Percentiles rank a stretch among this genome's conserved stretches.
These are phyloP conservation scores for Backusella tuberculispora DNA, from an alignment of 192 early-diverging fungal species.

Conservation along the genomic window DNA sequence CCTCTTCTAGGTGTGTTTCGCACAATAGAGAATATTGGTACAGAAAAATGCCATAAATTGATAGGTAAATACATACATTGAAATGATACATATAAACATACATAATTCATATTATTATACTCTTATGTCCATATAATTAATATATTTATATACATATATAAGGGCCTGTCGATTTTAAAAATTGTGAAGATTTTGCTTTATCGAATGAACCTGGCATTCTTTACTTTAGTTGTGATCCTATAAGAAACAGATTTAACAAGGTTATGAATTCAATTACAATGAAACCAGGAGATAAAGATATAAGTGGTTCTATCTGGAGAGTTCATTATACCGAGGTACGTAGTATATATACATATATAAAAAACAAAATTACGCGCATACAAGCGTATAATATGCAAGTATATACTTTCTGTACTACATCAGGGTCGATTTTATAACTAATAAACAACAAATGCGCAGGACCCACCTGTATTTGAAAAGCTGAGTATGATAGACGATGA, in stretches of 20 bases:
- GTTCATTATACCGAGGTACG: slow-evolving; percentile 25
- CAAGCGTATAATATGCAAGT: background rate
- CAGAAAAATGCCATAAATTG: slow-evolving; percentile 8
- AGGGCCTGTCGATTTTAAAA: slow-evolving; percentile 20
- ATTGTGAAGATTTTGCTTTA: slow-evolving; percentile 26
- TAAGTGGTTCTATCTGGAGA: slow-evolving; percentile 25
- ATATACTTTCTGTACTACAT: background rate
- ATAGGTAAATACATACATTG: background rate
- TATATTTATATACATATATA: background rate
- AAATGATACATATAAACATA: background rate
- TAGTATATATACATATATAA: background rate
- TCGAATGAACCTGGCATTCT: background rate
- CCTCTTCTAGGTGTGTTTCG: background rate
- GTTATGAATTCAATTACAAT: slow-evolving; percentile 14
- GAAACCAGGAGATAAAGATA: slow-evolving; percentile 2
- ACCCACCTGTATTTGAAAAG: slow-evolving; percentile 10
- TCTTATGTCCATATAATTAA: background rate
- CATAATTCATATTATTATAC: background rate
- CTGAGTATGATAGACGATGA: background rate
- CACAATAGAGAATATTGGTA: background rate
- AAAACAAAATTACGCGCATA: background rate
- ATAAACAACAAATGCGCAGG: background rate
- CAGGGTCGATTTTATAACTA: background rate
- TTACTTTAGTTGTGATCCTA: slow-evolving; percentile 32
- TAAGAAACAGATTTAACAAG: slow-evolving; percentile 24